Evolutionary conservation across 495 filamentous ascomycete species (phyloP), one percentile per base, ranked within the genome.

Genomic region (Stereocaulon alpinum): DNA sequence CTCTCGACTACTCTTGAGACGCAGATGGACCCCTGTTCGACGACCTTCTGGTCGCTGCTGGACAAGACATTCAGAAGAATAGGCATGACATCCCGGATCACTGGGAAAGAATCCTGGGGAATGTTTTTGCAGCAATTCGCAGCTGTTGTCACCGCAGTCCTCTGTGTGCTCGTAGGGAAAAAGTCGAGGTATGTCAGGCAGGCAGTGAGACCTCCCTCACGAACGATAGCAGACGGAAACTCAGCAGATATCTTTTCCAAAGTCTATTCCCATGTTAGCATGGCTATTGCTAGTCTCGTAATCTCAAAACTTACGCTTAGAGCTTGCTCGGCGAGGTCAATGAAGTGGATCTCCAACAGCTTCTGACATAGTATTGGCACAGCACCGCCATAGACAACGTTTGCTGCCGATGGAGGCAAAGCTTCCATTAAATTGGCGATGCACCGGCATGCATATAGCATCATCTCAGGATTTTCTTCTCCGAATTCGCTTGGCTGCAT

Each of bases 391-490:
- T 96, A 97, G 40, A 97, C 94, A 24, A 99, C 90, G 70, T 92
- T 95, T 17, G 91, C 88, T 27, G 91, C 91, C 54, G 93, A 91
- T 18, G 88, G 83, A 24, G 93, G 91, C 24, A 97, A 75, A 32
- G 94, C 94, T 69, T 99, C 94, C 92, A 99, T 99, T 34, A 99
- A 71, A 65, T 99, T 96, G 51, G 94, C 94, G 50, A 99, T 83
- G 70, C 88, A 97, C 50, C 94, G 87, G 70, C 94, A 97, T 5
- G 94, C 94, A 60, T 96, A 80, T 3, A 97, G 84, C 91, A 96
- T 96, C 64, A 96, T 96, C 71, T 99, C 92, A 4, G 91, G 87
- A 67, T 95, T 96, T 69, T 94, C 90, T 64, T 91, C 88, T 20
- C 88, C 90, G 48, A 85, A 81, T 30, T 92, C 86, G 68, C 84